Evolutionary conservation across 2,329 filamentous ascomycete genomes (phyloP), one percentile per base, ranked within the genome.

Genomic region (Corynespora cassiicola): DNA sequence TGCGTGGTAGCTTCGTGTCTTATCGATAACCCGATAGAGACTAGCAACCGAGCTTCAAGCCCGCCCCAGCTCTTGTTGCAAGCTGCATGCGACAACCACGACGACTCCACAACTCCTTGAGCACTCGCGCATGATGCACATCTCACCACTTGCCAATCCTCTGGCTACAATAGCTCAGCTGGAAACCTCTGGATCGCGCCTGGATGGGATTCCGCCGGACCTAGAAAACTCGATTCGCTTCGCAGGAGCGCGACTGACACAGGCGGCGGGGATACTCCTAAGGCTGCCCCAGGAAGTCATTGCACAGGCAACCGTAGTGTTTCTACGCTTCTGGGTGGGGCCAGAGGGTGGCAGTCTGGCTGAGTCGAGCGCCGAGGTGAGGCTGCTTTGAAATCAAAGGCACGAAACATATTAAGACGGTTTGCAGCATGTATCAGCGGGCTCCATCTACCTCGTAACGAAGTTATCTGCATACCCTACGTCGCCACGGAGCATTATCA

Each of bases 281-380:
- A 82, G 88, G 31, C 77, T 97, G 24, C 88, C 90, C 6, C 90
- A 96, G 64, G 88, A 90, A 53, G 82, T 89, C 24, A 88, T 94
- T 24, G 88, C 90, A 4, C 88, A 90, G 59, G 89, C 91, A 3
- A 88, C 91, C 60, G 83, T 96, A 25, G 71, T 94, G 0, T 81
- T 95, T 21, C 85, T 86, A 34, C 81, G 92, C 10, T 94, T 90
- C 70, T 95, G 88, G 86, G 73, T 90, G 73, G 61, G 81, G 68
- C 38, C 76, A 71, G 59, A 76, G 37, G 74, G 74, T 20, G 74
- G 73, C 5, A 77, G 75, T 52, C 52, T 77, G 12, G 60, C 68
- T 0, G 68, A 75, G 18, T 67, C 80, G 79, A 73, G 70, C 69
- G 47, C 73, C 75, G 66, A 84, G 84, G 56, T 87, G 82, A 39